Evolutionary conservation across 192 early-diverging fungal genomes (phyloP), one percentile per base, ranked within the genome.

Genomic region (Spinellus fusiger): DNA sequence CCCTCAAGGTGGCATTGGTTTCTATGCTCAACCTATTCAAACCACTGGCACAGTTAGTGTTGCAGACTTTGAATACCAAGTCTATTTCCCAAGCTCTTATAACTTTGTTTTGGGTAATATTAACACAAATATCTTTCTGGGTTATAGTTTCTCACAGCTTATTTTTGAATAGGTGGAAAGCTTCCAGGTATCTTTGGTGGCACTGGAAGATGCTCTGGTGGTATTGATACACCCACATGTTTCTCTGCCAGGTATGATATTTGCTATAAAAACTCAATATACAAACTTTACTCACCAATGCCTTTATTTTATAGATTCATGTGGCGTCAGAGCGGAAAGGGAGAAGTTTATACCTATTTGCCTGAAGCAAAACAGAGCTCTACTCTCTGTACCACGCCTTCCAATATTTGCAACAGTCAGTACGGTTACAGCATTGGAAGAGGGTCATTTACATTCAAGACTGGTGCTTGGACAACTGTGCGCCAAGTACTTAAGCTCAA

Each of bases 181-280:
- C 61, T 83, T 18, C 79, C 81, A 25, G 80, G 81, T 28, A 48
- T 82, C 18, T 82, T 78, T 70, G 80, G 71, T 37, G 80, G 80
- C 29, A 62, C 68, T 23, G 28, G 54, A 10, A 61, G 66, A 29
- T 83, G 81, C 60, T 68, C 62, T 56, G 81, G 77, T 10, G 81
- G 81, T 35, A 69, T 73, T 49, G 47, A 59, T 13, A 73, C 80
- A 9, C 44, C 40, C 23, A 59, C 56, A 40, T 83, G 81, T 62
- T 83, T 82, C 66, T 79, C 79, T 18, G 69, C 80, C 0, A 72
- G 81, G 61, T 82, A 70, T 56, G 68, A n/a, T n/a, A n/a, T n/a
- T n/a, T n/a, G n/a, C n/a, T n/a, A n/a, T n/a, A n/a, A n/a, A 37
- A 18, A 25, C 34, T 15, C 27, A 18, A 32, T 4, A 9, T 25